These are phyloP conservation scores for Omphalotus guepiniiformis DNA, from an alignment of 768 basidiomycete species.

Conservation along the genomic window DNA sequence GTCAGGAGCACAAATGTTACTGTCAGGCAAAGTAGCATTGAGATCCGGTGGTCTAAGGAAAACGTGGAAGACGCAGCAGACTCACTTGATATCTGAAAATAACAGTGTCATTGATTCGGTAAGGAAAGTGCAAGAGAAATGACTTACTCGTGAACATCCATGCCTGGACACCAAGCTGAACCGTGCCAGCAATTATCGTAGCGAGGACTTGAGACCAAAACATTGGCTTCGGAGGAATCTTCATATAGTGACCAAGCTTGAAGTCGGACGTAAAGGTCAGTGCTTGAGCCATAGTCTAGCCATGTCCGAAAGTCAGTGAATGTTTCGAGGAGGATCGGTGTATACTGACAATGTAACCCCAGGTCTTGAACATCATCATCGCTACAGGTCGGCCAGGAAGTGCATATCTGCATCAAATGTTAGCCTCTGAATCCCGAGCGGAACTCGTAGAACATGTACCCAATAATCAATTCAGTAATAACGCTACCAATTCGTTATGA, in stretches of 20 bases:
- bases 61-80: no score
- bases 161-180: slow-evolving; percentile 69
- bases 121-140: no score
- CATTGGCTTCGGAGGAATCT: slow-evolving; percentile 70
- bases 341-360: slow-evolving; percentile 30
- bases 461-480: slow-evolving; percentile 70
- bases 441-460: slow-evolving; percentile 42
- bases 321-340: slow-evolving; percentile 8
- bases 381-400: slow-evolving; percentile 65
- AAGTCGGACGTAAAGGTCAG: slow-evolving; percentile 72
- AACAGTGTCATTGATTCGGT: no score
- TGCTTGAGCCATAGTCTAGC: slow-evolving; percentile 33
- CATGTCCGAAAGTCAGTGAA: slow-evolving; percentile 38
- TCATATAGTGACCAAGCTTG: slow-evolving; percentile 79
- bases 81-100: slow-evolving; percentile 57
- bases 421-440: slow-evolving; percentile 1
- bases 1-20: no score
- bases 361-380: slow-evolving; percentile 68
- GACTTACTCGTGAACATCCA: slow-evolving; percentile 67
- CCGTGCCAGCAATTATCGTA: slow-evolving; percentile 63
- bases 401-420: slow-evolving; percentile 19
- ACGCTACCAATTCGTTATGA: slow-evolving; percentile 34
- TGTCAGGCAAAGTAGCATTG: no score
- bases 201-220: slow-evolving; percentile 69
- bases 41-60: no score